Evolutionary conservation across 495 filamentous ascomycete genomes (phyloP), one percentile per base, ranked within the genome.

Genomic region (Xylaria telfairii): DNA sequence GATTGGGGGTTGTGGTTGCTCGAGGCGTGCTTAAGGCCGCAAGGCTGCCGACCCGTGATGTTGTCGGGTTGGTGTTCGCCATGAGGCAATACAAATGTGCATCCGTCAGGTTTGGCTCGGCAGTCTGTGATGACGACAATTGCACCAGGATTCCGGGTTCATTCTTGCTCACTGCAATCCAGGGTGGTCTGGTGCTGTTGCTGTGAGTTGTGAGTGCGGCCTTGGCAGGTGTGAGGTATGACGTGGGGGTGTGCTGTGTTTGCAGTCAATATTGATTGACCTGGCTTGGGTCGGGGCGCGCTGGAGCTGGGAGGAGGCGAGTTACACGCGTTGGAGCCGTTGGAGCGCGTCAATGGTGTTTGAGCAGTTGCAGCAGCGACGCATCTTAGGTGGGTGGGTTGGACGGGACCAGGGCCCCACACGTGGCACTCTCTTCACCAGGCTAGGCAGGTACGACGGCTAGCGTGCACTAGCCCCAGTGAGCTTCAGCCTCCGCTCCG

Each of bases 1-100:
- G 74, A 65, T 75, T 80, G 37, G 82, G 81, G 2, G 83, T 82
- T 30, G 76, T 72, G 64, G 70, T 63, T 46, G 32, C 42, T 56
- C 70, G 71, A 0, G 76, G 76, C 1, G 76, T 78, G 57, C 54
- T 75, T n/a, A 76, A 49, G 44, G 69, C 57, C 3, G 67, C 37
- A 1, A 74, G 70, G n/a, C 71, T 56, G 8, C 67, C 32, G 32
- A 54, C 57, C 34, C 57, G 61, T 28, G 49, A 21, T 24, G 69
- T 57, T 2, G 54, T 21, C 17, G 63, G 32, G 34, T 67, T 71
- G 53, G 26, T 41, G 70, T 72, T 73, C n/a, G 76, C 65, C 76
- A 78, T 78, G 21, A 60, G 69, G 66, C 34, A 19, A 37, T 51
- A 15, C 28, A n/a, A 37, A 69, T 42, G 54, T 32, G 0, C 30